Evolutionary conservation across 805 yeast genomes (phyloP).

Genomic region (Lachancea sp.): DNA sequence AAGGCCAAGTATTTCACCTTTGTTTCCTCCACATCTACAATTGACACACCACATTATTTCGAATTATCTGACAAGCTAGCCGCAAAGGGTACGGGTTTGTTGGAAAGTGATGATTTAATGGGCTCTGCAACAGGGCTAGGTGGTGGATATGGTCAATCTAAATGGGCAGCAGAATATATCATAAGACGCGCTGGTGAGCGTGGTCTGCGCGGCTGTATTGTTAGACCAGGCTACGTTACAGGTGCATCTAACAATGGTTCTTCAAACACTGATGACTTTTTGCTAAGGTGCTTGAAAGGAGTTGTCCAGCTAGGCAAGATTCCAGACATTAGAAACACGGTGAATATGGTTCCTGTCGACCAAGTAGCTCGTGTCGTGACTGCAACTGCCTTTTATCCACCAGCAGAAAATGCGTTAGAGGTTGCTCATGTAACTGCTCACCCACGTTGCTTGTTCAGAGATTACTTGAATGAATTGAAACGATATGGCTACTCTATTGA

Average conservation of each 20-base stretch:
- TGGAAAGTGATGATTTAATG: conserved; percentile 73
- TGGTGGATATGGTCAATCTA: conserved; percentile 94
- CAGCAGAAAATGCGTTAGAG: conserved; percentile 42
- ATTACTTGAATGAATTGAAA: conserved; percentile 59
- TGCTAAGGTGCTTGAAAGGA: conserved; percentile 91
- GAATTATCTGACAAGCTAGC: conserved; percentile 65
- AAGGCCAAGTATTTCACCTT: conserved; percentile 82
- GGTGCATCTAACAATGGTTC: conserved; percentile 83
- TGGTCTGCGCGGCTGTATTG: conserved; percentile 82
- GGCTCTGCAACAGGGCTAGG: conserved; percentile 82
- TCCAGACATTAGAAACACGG: conserved; percentile 82
- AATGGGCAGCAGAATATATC: conserved; percentile 94
- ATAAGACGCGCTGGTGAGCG: conserved; percentile 80
- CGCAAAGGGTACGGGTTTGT: conserved; percentile 66
- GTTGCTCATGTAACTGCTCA: conserved; percentile 98
- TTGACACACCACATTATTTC: conserved; percentile 79
- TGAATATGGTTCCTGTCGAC: conserved; percentile 96
- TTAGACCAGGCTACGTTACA: conserved; percentile 94
- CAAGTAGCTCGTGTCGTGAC: conserved; percentile 91
- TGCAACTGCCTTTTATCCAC: conserved; percentile 77
- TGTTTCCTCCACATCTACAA: conserved; percentile 91
- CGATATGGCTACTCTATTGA: conserved; percentile 67
- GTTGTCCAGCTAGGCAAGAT: conserved; percentile 78
- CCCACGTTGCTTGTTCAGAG: conserved; percentile 79
- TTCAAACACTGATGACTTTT: conserved; percentile 93